These are phyloP conservation scores for Erodium maritimum DNA, from an alignment of 345 rosid genomes.

Conservation along the genomic window DNA sequence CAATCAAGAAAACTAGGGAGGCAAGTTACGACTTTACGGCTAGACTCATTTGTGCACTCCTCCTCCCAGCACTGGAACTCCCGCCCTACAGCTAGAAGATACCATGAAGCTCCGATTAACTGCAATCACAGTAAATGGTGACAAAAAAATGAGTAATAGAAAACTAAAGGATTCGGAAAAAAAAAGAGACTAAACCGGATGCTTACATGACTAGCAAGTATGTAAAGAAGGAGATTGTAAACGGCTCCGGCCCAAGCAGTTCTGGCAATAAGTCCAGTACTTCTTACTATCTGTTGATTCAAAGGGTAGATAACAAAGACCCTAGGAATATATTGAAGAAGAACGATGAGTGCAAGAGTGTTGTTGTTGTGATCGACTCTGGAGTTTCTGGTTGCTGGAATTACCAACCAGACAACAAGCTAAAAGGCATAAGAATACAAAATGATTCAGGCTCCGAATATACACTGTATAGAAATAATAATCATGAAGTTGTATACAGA, in stretches of 20 bases:
- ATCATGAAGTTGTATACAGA: too few relatives aligned
- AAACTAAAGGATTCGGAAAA: not conserved
- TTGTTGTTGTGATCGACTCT: conserved; percentile 47
- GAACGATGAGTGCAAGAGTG: conserved; percentile 58
- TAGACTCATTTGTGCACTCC: conserved; percentile 44
- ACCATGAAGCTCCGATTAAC: conserved; percentile 79
- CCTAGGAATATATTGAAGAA: conserved; percentile 68
- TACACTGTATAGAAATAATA: too few relatives aligned
- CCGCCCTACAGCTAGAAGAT: conserved; percentile 56
- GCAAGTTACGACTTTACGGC: conserved; percentile 38
- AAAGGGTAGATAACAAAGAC: conserved; percentile 57
- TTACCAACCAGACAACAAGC: conserved; percentile 67
- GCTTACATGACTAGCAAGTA: conserved; percentile 73
- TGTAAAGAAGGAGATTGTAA: conserved; percentile 60
- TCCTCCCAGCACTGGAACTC: conserved; percentile 52
- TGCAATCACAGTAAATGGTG: conserved; percentile 7
- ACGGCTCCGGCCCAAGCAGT: conserved; percentile 93
- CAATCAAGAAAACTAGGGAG: conserved; percentile 49
- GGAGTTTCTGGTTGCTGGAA: conserved; percentile 34
- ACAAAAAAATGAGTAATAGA: not conserved
- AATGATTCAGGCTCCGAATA: too few relatives aligned
- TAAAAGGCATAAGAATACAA: conserved; percentile 12
- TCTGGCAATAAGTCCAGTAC: conserved; percentile 77
- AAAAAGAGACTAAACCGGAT: not conserved
- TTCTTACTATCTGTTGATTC: conserved; percentile 56